Evolutionary conservation across 768 basidiomycete genomes (phyloP).

Genomic region (Lentinula aciculospora): DNA sequence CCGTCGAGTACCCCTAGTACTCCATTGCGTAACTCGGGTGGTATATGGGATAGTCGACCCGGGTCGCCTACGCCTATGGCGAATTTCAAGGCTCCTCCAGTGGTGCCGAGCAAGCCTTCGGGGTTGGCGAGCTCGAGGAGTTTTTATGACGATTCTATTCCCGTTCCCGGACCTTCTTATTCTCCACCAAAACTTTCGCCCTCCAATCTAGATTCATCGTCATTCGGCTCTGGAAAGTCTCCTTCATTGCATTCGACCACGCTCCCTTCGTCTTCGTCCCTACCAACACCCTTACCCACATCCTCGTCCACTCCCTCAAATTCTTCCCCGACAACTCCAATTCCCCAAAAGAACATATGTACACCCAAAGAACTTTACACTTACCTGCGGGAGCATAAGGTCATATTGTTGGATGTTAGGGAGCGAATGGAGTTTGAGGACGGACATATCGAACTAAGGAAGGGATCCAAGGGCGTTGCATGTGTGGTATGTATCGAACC

Average conservation of each 20-base stretch:
- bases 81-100: neutral
- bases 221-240: slow-evolving; percentile 17
- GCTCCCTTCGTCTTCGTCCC: neutral
- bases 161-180: neutral
- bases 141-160: slow-evolving; percentile 11
- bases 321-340: slow-evolving; percentile 18
- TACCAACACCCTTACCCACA: no score
- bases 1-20: slow-evolving; percentile 71
- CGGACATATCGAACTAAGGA: slow-evolving; percentile 56
- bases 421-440: slow-evolving; percentile 68
- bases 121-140: slow-evolving; percentile 25
- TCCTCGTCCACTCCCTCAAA: slow-evolving; percentile 15
- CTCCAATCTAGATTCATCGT: neutral
- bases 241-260: slow-evolving; percentile 13
- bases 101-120: slow-evolving; percentile 35
- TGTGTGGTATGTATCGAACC: slow-evolving; percentile 81
- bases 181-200: neutral
- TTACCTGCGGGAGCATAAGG: slow-evolving; percentile 52
- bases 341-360: slow-evolving; percentile 58
- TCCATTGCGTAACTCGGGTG: slow-evolving; percentile 31
- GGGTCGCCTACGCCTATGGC: slow-evolving; percentile 44
- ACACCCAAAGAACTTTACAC: slow-evolving; percentile 52
- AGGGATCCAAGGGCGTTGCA: slow-evolving; percentile 29
- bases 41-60: slow-evolving; percentile 57
- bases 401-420: slow-evolving; percentile 82